These are phyloP conservation scores for Cutaneotrichosporon cutaneum DNA, from an alignment of 1,284 basidiomycete species.

Conservation along the genomic window DNA sequence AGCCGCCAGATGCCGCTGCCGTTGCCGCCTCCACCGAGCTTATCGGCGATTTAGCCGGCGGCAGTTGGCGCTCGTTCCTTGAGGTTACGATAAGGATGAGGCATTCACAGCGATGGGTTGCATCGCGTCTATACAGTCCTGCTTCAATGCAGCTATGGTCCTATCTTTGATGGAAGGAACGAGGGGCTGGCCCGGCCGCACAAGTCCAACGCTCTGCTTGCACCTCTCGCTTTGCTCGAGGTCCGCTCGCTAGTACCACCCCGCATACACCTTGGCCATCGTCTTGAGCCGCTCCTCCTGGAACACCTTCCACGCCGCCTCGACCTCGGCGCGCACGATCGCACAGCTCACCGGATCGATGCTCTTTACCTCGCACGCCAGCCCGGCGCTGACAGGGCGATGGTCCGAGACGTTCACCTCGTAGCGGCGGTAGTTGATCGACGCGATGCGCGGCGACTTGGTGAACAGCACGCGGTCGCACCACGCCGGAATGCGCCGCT, in stretches of 20 bases:
- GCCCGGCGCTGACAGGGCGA: slow-evolving; percentile 77
- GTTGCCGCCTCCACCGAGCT: not conserved
- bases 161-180: too few species aligned
- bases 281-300: slow-evolving; percentile 60
- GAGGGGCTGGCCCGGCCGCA: too few species aligned
- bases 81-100: too few species aligned
- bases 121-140: not conserved
- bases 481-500: slow-evolving; percentile 87
- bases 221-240: too few species aligned
- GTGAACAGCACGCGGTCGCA: slow-evolving; percentile 88
- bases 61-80: not conserved
- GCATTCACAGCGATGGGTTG: not conserved
- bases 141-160: not conserved
- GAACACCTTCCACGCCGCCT: slow-evolving; percentile 62
- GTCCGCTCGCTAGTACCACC: slow-evolving; percentile 20
- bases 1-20: not conserved
- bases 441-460: slow-evolving; percentile 63
- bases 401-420: slow-evolving; percentile 84
- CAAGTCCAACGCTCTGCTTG: too few species aligned
- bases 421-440: slow-evolving; percentile 70
- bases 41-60: not conserved
- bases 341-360: slow-evolving; percentile 63
- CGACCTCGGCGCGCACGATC: slow-evolving; percentile 60
- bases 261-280: slow-evolving; percentile 51
- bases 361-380: slow-evolving; percentile 69